phyloP scores from a whole-genome alignment of 768 basidiomycete species.

The Hydnum rufescens region DNA sequence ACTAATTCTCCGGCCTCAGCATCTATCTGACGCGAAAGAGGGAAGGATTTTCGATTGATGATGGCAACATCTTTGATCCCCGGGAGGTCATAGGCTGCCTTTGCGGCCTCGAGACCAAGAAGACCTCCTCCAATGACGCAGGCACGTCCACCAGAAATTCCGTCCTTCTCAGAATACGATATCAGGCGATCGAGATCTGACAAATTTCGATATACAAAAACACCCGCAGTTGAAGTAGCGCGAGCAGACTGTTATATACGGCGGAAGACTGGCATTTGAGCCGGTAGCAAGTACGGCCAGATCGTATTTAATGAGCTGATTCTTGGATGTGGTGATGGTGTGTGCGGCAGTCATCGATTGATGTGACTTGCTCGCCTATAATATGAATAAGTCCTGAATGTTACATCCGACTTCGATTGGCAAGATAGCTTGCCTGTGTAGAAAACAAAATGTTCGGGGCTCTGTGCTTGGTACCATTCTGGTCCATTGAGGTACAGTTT shows the following conservation, averaged over 20 bases:
- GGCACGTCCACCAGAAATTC: slow-evolving; percentile 23
- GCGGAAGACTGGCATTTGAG: slow-evolving; percentile 41
- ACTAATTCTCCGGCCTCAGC: slow-evolving; percentile 40
- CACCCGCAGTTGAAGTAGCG: slow-evolving; percentile 25
- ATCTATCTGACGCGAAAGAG: slow-evolving; percentile 40
- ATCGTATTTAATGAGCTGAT: slow-evolving; percentile 31
- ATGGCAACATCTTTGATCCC: slow-evolving; percentile 31
- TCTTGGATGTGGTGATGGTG: slow-evolving; percentile 28
- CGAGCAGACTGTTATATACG: slow-evolving; percentile 28
- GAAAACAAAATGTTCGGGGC: slow-evolving; percentile 34
- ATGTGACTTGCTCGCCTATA: slow-evolving; percentile 28
- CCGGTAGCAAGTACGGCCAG: slow-evolving; percentile 52
- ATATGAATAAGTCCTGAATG: neutral
- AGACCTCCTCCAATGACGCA: slow-evolving; percentile 51
- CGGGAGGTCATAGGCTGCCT: slow-evolving; percentile 42
- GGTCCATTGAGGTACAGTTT: slow-evolving; percentile 39
- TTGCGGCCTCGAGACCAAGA: slow-evolving; percentile 55
- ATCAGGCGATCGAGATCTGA: slow-evolving; percentile 46
- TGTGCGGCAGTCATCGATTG: slow-evolving; percentile 22
- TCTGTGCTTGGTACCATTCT: slow-evolving; percentile 41
- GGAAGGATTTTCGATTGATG: slow-evolving; percentile 31
- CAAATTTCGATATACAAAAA: slow-evolving; percentile 57
- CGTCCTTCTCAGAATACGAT: slow-evolving; percentile 29
- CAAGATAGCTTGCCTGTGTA: slow-evolving; percentile 11
- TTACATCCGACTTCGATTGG: neutral